Conservation (phyloP, 2,329 filamentous ascomycete species). For the Penicillium brasilianum region DNA sequence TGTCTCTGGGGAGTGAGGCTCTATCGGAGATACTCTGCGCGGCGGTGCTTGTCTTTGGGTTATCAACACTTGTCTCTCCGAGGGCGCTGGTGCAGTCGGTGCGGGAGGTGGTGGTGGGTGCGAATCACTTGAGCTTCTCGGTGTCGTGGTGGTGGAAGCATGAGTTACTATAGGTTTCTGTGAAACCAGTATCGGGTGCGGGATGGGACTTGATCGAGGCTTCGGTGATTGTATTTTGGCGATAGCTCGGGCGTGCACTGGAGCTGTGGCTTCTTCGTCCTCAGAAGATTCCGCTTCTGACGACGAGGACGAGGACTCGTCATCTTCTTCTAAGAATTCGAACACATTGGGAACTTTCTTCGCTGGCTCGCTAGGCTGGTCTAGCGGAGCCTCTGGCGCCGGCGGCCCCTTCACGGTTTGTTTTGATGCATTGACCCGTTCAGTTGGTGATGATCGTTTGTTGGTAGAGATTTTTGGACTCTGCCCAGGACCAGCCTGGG, state of each 20-base stretch:
- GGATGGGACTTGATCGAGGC: conserved; percentile 23
- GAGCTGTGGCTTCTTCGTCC: conserved; percentile 16
- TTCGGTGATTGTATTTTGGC: conserved; percentile 31
- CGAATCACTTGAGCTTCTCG: conserved; percentile 29
- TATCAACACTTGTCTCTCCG: conserved; percentile 35
- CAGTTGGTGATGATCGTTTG: conserved; percentile 21
- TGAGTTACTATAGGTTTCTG: conserved; percentile 18
- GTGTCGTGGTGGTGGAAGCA: conserved; percentile 7
- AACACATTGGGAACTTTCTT: conserved; percentile 45
- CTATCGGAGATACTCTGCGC: conserved; percentile 29
- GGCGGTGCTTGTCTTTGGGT: conserved; percentile 29
- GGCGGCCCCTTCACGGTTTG: conserved; percentile 26
- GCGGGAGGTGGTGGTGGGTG: conserved; percentile 34
- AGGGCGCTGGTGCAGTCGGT: conserved; percentile 33
- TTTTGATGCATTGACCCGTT: conserved; percentile 22
- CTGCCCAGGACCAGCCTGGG: conserved; percentile 30
- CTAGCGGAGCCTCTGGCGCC: conserved; percentile 11
- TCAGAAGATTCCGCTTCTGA: conserved; percentile 29
- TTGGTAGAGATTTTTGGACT: conserved; percentile 20
- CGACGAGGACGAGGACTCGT: conserved; percentile 24
- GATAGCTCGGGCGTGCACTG: conserved; percentile 15
- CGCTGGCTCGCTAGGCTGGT: conserved; percentile 24
- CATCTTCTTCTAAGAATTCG: conserved; percentile 43
- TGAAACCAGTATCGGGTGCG: conserved; percentile 21
- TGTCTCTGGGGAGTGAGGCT: conserved; percentile 31